Conservation (phyloP, 768 basidiomycete species). For the Xerocomellus chrysenteron region DNA sequence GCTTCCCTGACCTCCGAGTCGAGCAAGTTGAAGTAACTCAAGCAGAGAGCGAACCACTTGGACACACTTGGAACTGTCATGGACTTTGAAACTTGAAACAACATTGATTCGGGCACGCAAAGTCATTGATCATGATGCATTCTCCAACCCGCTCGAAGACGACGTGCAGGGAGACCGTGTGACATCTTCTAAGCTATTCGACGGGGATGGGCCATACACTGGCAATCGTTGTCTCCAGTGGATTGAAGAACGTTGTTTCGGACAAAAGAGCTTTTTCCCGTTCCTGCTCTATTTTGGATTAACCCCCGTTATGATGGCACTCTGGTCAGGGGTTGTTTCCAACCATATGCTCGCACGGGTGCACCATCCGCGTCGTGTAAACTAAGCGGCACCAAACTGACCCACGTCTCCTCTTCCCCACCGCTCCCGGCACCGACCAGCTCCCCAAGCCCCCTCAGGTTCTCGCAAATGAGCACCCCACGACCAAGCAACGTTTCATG, state of each 20-base stretch:
- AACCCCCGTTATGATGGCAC: background rate
- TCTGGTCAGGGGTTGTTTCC: constrained; percentile 24
- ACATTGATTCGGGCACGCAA: no score
- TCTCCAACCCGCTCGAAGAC: no score
- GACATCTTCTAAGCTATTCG: background rate
- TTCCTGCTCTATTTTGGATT: no score
- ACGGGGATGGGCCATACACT: background rate
- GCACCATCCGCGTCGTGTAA: constrained; percentile 64
- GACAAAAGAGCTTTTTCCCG: background rate
- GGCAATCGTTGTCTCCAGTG: background rate
- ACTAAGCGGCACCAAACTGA: constrained; percentile 59
- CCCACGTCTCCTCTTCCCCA: constrained; percentile 35
- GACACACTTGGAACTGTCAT: no score
- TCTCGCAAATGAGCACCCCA: constrained; percentile 69
- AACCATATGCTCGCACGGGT: constrained; percentile 70
- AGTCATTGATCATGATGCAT: no score
- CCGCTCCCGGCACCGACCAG: constrained; percentile 29
- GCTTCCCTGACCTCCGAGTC: no score
- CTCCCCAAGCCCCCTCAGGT: constrained; percentile 53
- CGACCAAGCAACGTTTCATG: constrained; percentile 61
- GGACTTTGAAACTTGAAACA: no score
- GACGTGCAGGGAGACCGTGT: no score
- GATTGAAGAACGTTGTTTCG: no score
- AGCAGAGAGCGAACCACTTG: no score
- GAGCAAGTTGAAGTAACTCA: no score